Base-by-base conservation (phyloP, 306 rosid species). In the Cucurbita maxima region DNA sequence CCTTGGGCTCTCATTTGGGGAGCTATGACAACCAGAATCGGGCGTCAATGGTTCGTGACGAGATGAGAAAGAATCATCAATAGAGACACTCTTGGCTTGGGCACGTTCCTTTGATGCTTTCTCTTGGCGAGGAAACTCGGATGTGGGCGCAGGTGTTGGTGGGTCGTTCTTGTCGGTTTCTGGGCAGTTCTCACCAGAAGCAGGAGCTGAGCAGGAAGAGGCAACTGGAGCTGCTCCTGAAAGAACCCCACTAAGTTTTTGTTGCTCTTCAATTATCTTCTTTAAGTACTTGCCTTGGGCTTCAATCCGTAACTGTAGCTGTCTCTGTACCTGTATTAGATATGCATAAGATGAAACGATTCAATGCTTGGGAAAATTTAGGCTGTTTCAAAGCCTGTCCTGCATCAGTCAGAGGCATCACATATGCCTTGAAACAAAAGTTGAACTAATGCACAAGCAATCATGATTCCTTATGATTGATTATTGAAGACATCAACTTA, bases 251-350 rank as follows among this genome's bases (percentile, higher is more conserved):
- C 88, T 81, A 37, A 91, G 92, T 63, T 94, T 86, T 72, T 89
- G 99, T 67, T 94, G 99, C 82, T 94, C 99, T 84, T 94, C 99
- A 2, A 94, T 91, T 84, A 94, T 94, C 89, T 94, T 94, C 87
- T 91, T 94, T 89, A 94, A 82, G 84, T 94, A 94, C 55, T 94
- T 89, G 51, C 96, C 97, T 78, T 94, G 99, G 52, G 99, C 99
- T 84, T 94, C 99, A 74, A 94, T 94, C 54, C 99, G 84, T 51
- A 89, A 78, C 55, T 94, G 99, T 48, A 94, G 90, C 81, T 94
- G 99, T 84, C 97, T 90, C 83, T 94, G 99, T 20, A 94, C 99
- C 99, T 94, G 12, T 70, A 20, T 8, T 69, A 4, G 13, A 53
- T 13, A 9, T 94, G 12, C 66, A 20, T 8, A 74, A 3, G 13